Percentiles rank a stretch among this genome's conserved stretches.
These are phyloP conservation scores for Xylaria hypoxylon DNA, from an alignment of 2,329 filamentous ascomycete species.

Conservation along the genomic window DNA sequence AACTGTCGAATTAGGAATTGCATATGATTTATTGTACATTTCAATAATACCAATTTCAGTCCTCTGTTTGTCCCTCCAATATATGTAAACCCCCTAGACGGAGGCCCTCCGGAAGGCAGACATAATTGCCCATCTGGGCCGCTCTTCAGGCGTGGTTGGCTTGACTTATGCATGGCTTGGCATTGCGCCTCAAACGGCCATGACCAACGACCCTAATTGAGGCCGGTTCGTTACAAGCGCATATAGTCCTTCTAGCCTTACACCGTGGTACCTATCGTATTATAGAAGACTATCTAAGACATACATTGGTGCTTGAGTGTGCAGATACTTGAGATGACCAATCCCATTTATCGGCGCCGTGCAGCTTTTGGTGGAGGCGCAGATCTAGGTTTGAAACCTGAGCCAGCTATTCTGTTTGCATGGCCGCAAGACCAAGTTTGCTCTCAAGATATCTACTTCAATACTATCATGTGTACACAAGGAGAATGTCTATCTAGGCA, in stretches of 20 bases:
- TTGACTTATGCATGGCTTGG: slow-evolving; percentile 11
- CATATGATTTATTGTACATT: background rate
- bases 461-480: background rate
- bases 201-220: background rate
- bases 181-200: slow-evolving; percentile 10
- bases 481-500: background rate
- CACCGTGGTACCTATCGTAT: background rate
- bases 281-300: background rate
- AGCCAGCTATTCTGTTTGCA: slow-evolving; percentile 21
- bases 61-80: background rate
- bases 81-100: background rate
- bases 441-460: background rate
- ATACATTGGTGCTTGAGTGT: background rate
- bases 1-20: too few relatives aligned
- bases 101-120: slow-evolving; percentile 7
- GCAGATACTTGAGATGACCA: background rate
- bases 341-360: background rate
- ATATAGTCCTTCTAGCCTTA: background rate
- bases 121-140: background rate
- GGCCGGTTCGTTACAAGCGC: background rate
- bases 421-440: background rate
- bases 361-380: background rate
- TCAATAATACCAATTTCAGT: background rate
- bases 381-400: background rate
- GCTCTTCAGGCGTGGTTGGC: background rate